A percentile compares a stretch with the other conserved stretches of the same genome.
These are phyloP conservation scores for Edaphochlamys debaryana DNA, from an alignment of 139 green algal species.

Conservation along the genomic window DNA sequence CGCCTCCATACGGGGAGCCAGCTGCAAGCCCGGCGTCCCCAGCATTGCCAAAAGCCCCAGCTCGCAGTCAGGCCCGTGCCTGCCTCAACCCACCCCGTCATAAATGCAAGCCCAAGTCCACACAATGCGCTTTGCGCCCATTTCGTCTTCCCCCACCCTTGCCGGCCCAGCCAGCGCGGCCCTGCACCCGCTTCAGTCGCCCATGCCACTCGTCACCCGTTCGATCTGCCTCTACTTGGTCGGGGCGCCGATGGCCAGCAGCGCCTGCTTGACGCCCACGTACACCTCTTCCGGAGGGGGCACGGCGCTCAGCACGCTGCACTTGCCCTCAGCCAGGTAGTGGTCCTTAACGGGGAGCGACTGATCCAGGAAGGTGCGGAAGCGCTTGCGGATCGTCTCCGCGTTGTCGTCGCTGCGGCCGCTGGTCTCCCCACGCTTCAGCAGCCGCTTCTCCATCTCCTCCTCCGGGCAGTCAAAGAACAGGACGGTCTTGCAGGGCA, in stretches of 20 bases:
- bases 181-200: no score
- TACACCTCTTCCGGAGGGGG: conserved; percentile 24
- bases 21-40: no score
- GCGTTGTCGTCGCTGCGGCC: conserved; percentile 95
- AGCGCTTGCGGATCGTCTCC: conserved; percentile 94
- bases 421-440: conserved; percentile 87
- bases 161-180: not conserved
- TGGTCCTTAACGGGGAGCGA: conserved; percentile 89
- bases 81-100: not conserved
- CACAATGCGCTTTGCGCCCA: not conserved
- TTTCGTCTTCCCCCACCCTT: not conserved
- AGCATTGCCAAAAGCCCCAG: no score
- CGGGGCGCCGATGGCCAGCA: conserved; percentile 10
- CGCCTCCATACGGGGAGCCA: no score
- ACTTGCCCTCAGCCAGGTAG: conserved; percentile 81
- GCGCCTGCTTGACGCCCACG: conserved; percentile 5
- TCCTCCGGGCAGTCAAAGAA: conserved; percentile 68
- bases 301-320: conserved; percentile 31
- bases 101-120: not conserved
- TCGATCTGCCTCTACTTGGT: not conserved
- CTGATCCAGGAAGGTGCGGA: conserved; percentile 88
- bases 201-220: no score
- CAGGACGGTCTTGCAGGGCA: conserved; percentile 47
- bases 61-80: no score
- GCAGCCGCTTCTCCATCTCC: conserved; percentile 89